Evolutionary conservation across 768 basidiomycete species (phyloP), one percentile per base, ranked within the genome.

Genomic region (Pulveroboletus ravenelii): DNA sequence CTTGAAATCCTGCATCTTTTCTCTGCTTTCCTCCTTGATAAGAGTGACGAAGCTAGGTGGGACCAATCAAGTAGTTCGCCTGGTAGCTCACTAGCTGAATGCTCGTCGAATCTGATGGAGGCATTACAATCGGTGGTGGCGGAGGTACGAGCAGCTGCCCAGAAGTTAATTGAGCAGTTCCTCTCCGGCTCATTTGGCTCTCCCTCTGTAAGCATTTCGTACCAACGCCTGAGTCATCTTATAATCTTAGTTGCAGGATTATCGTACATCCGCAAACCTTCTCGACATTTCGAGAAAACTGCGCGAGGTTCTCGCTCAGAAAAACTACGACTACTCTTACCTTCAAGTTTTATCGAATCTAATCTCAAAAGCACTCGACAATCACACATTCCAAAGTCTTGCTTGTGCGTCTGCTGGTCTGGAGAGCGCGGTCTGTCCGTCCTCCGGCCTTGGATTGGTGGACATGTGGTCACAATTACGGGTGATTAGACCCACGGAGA

Each of bases 371-470:
- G 60, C 69, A 3, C 61, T 85, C 3, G 55, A 69, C 13, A 54
- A 60, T 13, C 63, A 70, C 3, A 38, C 51, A 4, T 77, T 80
- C 44, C 37, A 48, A 1, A 45, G 59, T 23, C 59, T 82, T 29
- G 58, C 57, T 9, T 43, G 47, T n/a, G 57, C 65, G 25, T 70
- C 71, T 6, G 50, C 68, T 30, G 58, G 60, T 6, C 70, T 94
- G 3, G 70, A 75, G 34, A 66, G 74, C 5, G 61, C 72, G 3
- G 72, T 87, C 14, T 78, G 78, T 3, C 75, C 83, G 14, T 80
- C 81, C 7, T 77, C 80, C n/a, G 93, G 94, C 5, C 72, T 81
- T 23, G 87, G 85, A 20, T 70, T 93, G 63, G 69, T 78, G 17
- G 74, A 83, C 18, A 79, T 95, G 32, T 95, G 92, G 92, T 71